Evolutionary conservation across 2,329 filamentous ascomycete species (phyloP), one percentile per base, ranked within the genome.

Genomic region (Dryadomyces quercus-mongolicae): DNA sequence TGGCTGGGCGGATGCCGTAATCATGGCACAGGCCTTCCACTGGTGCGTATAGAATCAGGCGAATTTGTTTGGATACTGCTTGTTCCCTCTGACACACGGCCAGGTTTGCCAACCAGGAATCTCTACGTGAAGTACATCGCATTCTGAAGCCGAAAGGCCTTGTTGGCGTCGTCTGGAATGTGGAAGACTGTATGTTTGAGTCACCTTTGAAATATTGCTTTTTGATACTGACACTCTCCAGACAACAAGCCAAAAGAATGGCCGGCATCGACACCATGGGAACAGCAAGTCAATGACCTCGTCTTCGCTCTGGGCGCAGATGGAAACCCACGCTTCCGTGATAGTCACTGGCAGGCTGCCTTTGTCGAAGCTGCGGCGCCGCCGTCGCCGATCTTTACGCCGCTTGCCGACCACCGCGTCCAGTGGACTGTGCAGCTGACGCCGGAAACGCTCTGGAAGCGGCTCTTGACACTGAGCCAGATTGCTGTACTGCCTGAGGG

Each of bases 131-230:
- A 61, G 84, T 89, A 7, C 75, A 81, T 60, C 77, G 84, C 49
- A 75, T 85, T 0, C 67, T 89, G 49, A 77, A 76, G 61, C 80
- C 80, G 0, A 75, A 75, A 7, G 77, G 77, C 7, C 72, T 73
- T 31, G 71, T 89, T 31, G 85, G 81, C 15, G 66, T 86, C 65
- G 82, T 89, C 53, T 89, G 86, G 85, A 88, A 88, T 61, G 71
- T 84, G 56, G 84, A 88, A 64, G 81, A 86, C 59, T 87, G 83
- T 84, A 67, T 62, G 75, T 25, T 20, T 31, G 25, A 31, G 8
- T 31, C 25, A n/a, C n/a, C n/a, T n/a, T n/a, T 31, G 25, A 31
- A 31, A 8, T 31, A 13, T 38, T 48, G 36, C 22, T 38, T 22
- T 18, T 3, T 50, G 2, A 34, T 22, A 25, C 16, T 50, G 15